Conservation (phyloP, 129 eudicot genomes). For the Dittrichia graveolens region DNA sequence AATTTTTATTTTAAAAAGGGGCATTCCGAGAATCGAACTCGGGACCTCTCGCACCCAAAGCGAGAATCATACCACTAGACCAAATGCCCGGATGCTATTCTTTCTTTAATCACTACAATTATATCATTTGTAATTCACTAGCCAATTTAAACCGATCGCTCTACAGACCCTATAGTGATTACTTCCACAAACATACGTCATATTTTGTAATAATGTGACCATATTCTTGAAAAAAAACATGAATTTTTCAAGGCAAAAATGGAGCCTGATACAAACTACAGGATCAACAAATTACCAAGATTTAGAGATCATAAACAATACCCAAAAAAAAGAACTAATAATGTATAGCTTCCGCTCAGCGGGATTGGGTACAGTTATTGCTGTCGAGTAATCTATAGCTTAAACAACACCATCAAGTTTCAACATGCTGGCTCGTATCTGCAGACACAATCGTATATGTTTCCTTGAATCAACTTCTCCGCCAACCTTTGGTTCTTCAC, state of each 20-base stretch:
- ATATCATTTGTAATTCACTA: no score
- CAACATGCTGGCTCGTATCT: conserved; percentile 75
- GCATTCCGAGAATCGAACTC: conserved; percentile 98
- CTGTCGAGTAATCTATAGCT: not conserved
- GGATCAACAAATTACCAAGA: not conserved
- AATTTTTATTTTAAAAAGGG: conserved; percentile 31
- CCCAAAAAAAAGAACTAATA: no score
- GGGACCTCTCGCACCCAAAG: conserved; percentile 99
- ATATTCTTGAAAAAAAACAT: not conserved
- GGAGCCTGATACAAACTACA: not conserved
- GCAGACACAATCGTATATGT: conserved; percentile 94
- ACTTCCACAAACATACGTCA: not conserved
- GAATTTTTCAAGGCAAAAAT: not conserved
- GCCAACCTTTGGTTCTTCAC: conserved; percentile 98
- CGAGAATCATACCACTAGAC: conserved; percentile 99
- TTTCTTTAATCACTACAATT: no score
- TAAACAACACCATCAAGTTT: conserved; percentile 17
- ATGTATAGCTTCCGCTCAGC: no score
- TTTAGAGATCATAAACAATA: not conserved
- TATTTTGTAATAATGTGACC: not conserved
- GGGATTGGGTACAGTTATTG: no score
- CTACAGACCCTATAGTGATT: no score
- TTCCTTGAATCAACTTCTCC: conserved; percentile 87
- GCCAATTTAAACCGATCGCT: no score
- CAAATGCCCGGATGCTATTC: conserved; percentile 60